Base-by-base conservation (phyloP, 2,329 filamentous ascomycete genomes). In the Aspergillus pseudoviridinutans region DNA sequence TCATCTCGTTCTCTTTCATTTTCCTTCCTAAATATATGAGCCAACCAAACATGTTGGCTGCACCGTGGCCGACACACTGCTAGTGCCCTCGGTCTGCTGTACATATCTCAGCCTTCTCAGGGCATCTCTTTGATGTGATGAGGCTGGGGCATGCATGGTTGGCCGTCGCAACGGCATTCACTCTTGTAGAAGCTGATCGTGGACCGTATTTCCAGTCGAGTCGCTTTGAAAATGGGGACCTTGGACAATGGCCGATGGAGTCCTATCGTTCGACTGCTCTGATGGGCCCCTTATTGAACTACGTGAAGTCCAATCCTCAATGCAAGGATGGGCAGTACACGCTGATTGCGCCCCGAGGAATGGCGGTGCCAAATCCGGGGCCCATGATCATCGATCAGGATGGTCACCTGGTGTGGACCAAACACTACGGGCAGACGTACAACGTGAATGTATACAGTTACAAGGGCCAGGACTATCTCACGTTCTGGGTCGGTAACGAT, bases 401-500 rank as follows among this genome's bases (percentile, higher is more conserved):
- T 2, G 79, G 79, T 5, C 70, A 78, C 56, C 62, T 81, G 22
- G 72, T 81, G 7, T 82, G 79, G 79, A 78, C 75, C 50, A 71
- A 68, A 29, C 62, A 68, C 41, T 72, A 72, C 47, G 63, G 65
- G 10, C 70, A 77, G 51, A 74, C 77, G 5, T 80, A 80, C 59
- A 79, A 80, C 61, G 64, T 80, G 4, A 76, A 77, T 59, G 74
- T 79, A 1, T 77, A 81, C 61, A 61, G 66, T 7, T 81, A 77
- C 60, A 73, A 72, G 57, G 77, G 74, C 1, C 64, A 79, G 57
- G 63, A 69, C 8, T 80, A 80, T 65, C 63, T 82, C 51, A 80
- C 78, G 0, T 81, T 80, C 61, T 81, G 79, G 79, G 71, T 76
- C n/a, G 79, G 79, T 17, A 74, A 78, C 61, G 72, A 77, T 32